Base-by-base conservation (phyloP, 177 flowering plant genomes). In the Tripterygium wilfordii region DNA sequence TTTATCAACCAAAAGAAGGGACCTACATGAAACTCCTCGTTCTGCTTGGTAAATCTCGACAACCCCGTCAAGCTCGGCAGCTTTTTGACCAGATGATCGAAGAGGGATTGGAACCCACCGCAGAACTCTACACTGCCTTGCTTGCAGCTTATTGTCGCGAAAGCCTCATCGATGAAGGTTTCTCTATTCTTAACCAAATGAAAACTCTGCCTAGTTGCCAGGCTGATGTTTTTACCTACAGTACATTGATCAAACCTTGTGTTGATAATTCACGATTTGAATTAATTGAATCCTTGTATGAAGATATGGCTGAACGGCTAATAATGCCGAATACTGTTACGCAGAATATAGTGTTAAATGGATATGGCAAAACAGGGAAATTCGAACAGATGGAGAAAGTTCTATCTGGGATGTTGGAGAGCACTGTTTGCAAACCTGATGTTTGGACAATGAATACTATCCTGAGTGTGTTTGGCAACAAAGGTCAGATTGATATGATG, bases 401-500 rank as follows among this genome's bases (percentile, higher is more conserved):
- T 36, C 65, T 92, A 0, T 58, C 73, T 0, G 81, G 69, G 13
- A 92, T 92, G 99, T 76, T 92, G 31, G 88, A 79, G 60, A 78
- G 85, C 57, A 55, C 67, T 5, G 52, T 61, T 1, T 71, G 84
- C 63, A 77, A 60, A 49, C 96, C 96, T 37, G 96, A 92, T 67
- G 96, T 92, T 6, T 92, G 99, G 99, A 92, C 99, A 4, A 82
- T 92, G 96, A 92, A 92, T 63, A 84, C 74, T 3, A 76, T 88
- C 40, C 58, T 92, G 19, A 70, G 89, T 57, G 57, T 88, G 56
- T 86, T 88, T 62, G 96, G 96, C 12, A 82, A 82, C 62, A 81
- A 69, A 65, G 96, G 96, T 53, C 83, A 80, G 66, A 71, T 88
- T 60, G 96, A 88, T 29, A 58, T 68, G 71, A 92, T 92, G 99